Base-by-base conservation (phyloP, 257 asterid genomes). In the Apocynum venetum region DNA sequence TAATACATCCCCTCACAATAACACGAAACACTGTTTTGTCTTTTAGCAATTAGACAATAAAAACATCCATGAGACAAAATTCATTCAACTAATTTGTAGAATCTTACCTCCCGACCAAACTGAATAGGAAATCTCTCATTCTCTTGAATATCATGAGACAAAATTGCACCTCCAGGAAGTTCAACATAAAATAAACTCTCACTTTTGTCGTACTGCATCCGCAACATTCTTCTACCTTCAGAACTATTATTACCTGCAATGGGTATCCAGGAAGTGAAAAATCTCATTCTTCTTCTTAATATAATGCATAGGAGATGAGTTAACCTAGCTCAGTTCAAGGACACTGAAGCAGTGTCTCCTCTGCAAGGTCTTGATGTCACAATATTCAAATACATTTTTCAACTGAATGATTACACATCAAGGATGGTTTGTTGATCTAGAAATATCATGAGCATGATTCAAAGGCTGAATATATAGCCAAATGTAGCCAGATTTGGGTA, bases 81-180 rank as follows among this genome's bases (percentile, higher is more conserved):
- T 2, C n/a, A 55, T 15, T 17, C 8, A 6, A 53, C 20, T 55
- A 48, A 43, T 44, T n/a, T 25, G 15, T 56, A 74, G 17, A 49
- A 73, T 59, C 85, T 75, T 87, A 95, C 99, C 93, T 95, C 98
- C 31, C 99, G 98, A 20, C 99, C 99, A 84, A 95, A 95, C 84
- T 95, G 99, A 76, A 77, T 83, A 35, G 99, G 98, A 83, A 95
- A 93, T 56, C 76, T 95, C 81, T 91, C 97, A 46, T 89, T 90
- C 86, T 93, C 97, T 83, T 90, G 92, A 60, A 91, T 88, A 35
- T 71, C 80, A 78, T 95, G 99, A 2, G 83, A 88, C 78, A 95
- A 80, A 79, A 93, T 84, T 77, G 86, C 83, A 80, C 96, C 96
- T 51, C 91, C 93, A 80, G 99, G 97, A 83, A 89, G 87, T 86